phyloP scores from a whole-genome alignment of 192 early-diverging fungal species.

The Entomortierella beljakovae region DNA sequence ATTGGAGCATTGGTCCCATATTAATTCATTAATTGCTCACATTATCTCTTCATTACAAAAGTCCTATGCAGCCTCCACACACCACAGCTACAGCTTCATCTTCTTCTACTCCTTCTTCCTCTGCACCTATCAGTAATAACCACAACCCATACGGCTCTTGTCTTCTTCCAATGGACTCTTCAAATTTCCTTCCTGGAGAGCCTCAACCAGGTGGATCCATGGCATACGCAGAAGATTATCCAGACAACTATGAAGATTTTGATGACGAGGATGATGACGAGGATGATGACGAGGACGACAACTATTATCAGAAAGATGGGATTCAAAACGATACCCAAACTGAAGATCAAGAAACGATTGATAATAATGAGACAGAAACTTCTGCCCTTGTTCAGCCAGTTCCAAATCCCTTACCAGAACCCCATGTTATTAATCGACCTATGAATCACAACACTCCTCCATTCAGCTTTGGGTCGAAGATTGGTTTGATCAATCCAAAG shows the following conservation, averaged over 20 bases:
- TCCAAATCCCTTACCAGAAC: constrained; percentile 39
- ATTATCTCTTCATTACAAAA: background rate
- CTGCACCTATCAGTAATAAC: background rate
- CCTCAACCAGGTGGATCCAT: background rate
- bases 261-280: constrained; percentile 9
- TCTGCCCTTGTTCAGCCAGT: constrained; percentile 33
- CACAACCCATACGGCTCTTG: constrained; percentile 24
- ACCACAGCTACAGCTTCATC: background rate
- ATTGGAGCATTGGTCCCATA: too few relatives aligned
- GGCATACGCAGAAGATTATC: background rate
- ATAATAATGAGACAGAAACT: background rate
- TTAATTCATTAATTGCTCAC: background rate
- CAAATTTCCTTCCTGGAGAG: constrained; percentile 7
- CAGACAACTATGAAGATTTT: background rate
- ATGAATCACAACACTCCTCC: constrained; percentile 30
- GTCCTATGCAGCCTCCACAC: background rate
- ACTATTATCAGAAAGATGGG: background rate
- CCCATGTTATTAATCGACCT: constrained; percentile 38
- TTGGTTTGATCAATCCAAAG: constrained; percentile 40
- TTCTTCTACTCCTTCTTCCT: background rate
- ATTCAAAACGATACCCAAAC: background rate
- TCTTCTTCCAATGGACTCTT: constrained; percentile 15
- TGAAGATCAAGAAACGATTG: background rate
- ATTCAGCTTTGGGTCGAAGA: constrained; percentile 30
- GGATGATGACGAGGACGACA: background rate